phyloP scores from a whole-genome alignment of 768 basidiomycete species.

The Serendipita indica region DNA sequence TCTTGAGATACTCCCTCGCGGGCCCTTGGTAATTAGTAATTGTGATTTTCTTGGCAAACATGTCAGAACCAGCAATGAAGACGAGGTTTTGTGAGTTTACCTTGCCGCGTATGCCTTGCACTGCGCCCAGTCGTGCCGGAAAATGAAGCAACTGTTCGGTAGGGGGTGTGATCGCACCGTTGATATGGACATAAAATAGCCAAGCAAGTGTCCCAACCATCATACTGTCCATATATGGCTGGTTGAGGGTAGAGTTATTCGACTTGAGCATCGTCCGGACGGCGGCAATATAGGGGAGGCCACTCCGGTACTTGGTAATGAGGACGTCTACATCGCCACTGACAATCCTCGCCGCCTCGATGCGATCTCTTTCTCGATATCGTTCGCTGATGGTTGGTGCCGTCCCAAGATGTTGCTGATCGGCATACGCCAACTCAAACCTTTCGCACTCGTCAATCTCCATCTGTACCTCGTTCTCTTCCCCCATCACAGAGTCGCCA shows the following conservation, averaged over 20 bases:
- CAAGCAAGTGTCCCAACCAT: constrained; percentile 63
- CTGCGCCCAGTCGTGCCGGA: constrained; percentile 48
- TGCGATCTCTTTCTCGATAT: not conserved
- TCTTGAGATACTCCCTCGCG: constrained; percentile 76
- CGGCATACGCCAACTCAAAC: not conserved
- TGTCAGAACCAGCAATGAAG: not conserved
- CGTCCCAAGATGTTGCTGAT: not conserved
- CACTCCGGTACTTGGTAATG: constrained; percentile 54
- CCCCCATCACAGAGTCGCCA: constrained; percentile 10
- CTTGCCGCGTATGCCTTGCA: constrained; percentile 44
- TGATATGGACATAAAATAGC: constrained; percentile 65
- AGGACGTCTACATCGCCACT: constrained; percentile 51
- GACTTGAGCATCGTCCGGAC: too few species aligned
- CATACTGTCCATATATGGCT: not conserved
- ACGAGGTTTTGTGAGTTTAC: constrained; percentile 30
- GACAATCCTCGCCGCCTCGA: not conserved
- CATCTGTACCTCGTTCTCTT: constrained; percentile 21
- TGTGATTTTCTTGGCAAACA: constrained; percentile 45
- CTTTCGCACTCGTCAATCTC: constrained; percentile 24
- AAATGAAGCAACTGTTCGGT: constrained; percentile 72
- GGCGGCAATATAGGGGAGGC: constrained; percentile 56
- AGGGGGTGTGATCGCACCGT: constrained; percentile 44
- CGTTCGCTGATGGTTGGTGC: not conserved
- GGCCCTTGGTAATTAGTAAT: constrained; percentile 83
- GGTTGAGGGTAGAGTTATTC: not conserved